These are phyloP conservation scores for Prunus kanzakura DNA, from an alignment of 306 rosid genomes.

Conservation along the genomic window DNA sequence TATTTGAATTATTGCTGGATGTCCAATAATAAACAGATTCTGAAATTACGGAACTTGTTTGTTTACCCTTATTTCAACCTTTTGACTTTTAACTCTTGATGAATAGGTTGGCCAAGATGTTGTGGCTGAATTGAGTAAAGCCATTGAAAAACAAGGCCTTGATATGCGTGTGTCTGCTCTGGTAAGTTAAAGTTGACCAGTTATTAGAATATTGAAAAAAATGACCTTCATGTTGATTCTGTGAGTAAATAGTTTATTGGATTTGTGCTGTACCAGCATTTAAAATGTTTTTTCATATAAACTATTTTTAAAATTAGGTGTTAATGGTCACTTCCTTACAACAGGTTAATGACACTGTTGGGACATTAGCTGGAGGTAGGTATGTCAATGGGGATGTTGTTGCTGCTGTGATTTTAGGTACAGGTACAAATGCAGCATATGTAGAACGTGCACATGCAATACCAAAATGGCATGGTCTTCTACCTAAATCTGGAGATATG, in stretches of 20 bases:
- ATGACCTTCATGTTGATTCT: background rate
- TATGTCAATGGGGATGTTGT: constrained; percentile 65
- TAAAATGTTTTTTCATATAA: background rate
- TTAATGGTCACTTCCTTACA: background rate
- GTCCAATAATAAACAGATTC: background rate
- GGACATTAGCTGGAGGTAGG: constrained; percentile 91
- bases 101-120: constrained; percentile 92
- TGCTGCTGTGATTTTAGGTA: constrained; percentile 90
- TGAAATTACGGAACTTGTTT: background rate
- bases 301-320: background rate
- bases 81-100: constrained; percentile 10
- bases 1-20: background rate
- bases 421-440: constrained; percentile 98
- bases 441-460: constrained; percentile 81
- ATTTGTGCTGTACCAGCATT: background rate
- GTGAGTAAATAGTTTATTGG: background rate
- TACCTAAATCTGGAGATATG: constrained; percentile 91
- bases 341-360: constrained; percentile 94
- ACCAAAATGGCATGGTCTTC: constrained; percentile 88
- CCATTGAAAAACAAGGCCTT: constrained; percentile 68
- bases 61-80: background rate
- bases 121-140: constrained; percentile 70
- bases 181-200: constrained; percentile 31
- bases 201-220: background rate
- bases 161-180: constrained; percentile 90